Conservation (phyloP, 352 stramenopile species). For the Aphanomyces astaci region DNA sequence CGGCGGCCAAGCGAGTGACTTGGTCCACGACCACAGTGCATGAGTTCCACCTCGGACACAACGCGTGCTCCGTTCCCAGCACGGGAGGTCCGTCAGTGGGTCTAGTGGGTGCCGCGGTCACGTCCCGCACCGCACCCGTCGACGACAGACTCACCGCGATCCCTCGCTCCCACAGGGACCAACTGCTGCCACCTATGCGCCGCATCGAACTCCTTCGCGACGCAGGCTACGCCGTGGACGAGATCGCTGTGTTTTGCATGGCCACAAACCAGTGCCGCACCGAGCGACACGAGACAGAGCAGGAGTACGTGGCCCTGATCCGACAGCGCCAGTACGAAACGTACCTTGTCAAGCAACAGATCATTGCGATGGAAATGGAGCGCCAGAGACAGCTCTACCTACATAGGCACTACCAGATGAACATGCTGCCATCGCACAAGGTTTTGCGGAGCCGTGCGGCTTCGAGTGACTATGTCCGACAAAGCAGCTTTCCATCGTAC, state of each 20-base stretch:
- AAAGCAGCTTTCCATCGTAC: background rate
- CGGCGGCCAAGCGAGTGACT: slow-evolving; percentile 11
- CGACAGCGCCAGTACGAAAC: slow-evolving; percentile 98
- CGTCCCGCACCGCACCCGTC: slow-evolving; percentile 95
- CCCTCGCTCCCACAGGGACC: slow-evolving; percentile 91
- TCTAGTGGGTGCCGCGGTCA: slow-evolving; percentile 67
- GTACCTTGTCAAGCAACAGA: slow-evolving; percentile 94
- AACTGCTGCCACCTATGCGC: slow-evolving; percentile 98
- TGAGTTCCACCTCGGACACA: slow-evolving; percentile 86
- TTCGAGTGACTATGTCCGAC: background rate
- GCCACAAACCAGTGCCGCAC: slow-evolving; percentile 41
- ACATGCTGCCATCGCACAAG: slow-evolving; percentile 8
- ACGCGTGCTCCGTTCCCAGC: slow-evolving; percentile 27
- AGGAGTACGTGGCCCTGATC: slow-evolving; percentile 18
- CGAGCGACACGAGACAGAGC: slow-evolving; percentile 21
- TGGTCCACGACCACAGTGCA: slow-evolving; percentile 16
- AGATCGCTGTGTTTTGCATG: slow-evolving; percentile 98
- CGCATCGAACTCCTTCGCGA: slow-evolving; percentile 94
- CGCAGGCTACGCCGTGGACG: slow-evolving; percentile 71
- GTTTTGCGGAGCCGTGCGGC: background rate
- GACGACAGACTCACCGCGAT: slow-evolving; percentile 94
- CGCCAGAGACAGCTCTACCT: slow-evolving; percentile 20
- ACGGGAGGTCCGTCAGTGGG: slow-evolving; percentile 54
- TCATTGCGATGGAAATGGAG: slow-evolving; percentile 19
- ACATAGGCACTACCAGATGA: slow-evolving; percentile 13